phyloP scores from a whole-genome alignment of 768 basidiomycete genomes.

The Tricholoma sp. region DNA sequence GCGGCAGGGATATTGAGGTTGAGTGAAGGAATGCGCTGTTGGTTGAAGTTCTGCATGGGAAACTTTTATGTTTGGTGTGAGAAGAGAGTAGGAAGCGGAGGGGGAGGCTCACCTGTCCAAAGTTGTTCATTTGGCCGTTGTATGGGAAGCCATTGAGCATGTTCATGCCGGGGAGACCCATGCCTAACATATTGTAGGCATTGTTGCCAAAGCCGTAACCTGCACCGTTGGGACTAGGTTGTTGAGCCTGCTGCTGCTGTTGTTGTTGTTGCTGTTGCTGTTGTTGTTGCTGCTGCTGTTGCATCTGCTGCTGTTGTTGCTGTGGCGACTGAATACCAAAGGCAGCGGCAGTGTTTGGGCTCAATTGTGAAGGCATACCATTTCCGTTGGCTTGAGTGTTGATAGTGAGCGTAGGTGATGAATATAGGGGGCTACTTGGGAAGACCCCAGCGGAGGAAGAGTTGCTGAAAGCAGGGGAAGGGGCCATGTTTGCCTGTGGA shows the following conservation, averaged over 20 bases:
- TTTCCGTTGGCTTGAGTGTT: constrained; percentile 55
- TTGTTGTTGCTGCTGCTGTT: constrained; percentile 26
- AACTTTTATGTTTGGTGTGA: constrained; percentile 14
- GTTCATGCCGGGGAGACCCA: constrained; percentile 72
- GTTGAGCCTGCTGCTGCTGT: neutral
- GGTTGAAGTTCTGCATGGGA: constrained; percentile 37
- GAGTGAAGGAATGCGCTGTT: constrained; percentile 62
- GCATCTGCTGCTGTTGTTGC: constrained; percentile 36
- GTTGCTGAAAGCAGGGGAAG: constrained; percentile 43
- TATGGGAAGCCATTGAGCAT: constrained; percentile 73
- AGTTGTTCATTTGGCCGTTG: constrained; percentile 63
- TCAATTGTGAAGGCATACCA: constrained; percentile 54
- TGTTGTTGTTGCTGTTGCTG: constrained; percentile 31
- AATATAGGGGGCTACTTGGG: constrained; percentile 59
- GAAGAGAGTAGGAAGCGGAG: constrained; percentile 1
- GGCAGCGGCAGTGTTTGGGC: constrained; percentile 59
- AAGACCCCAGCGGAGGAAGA: constrained; percentile 44
- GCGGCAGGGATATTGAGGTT: constrained; percentile 65
- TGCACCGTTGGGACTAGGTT: constrained; percentile 39
- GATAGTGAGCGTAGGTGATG: constrained; percentile 64
- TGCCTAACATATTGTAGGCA: constrained; percentile 68
- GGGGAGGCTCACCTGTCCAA: constrained; percentile 47
- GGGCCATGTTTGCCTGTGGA: constrained; percentile 60
- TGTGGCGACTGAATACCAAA: constrained; percentile 35
- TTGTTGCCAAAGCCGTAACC: constrained; percentile 52